Base-by-base conservation (phyloP, 2,329 filamentous ascomycete genomes). In the Epichloe baconii region DNA sequence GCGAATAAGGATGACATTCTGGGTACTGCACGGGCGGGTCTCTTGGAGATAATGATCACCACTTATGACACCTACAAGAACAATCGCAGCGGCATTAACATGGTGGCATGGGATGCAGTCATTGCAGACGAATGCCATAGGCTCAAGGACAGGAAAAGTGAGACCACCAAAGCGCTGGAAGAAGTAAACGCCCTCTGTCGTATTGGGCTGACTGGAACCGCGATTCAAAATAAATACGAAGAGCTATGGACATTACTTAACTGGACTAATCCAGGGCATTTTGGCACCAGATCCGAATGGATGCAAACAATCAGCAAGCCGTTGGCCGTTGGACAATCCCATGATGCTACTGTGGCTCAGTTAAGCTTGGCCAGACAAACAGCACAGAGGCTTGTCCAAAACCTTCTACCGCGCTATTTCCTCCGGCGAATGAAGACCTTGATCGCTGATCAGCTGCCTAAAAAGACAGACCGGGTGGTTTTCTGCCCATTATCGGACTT, bases 141-240 rank as follows among this genome's bases (percentile, higher is more conserved):
- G 38, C 80, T 97, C 63, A 98, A 97, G 68, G 88, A 91, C 58
- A 76, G 23, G 23, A 26, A 26, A 26, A 26, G 23, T 26, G 85
- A 85, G 55, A 86, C 85, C 7, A 93, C 91, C 0, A 80, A 86
- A 61, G 83, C 89, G 0, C 91, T 98, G 85, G 86, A 88, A 59
- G 80, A 90, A 54, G 74, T 97, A 58, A 98, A 98, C 59, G 82
- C 90, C 0, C 77, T 97, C 2, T 97, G 93, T 62, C 80, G 93
- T 36, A 90, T 98, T 54, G 93, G 93, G 0, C 74, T 98, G 8
- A 97, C 90, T 0, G 93, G 93, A 2, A 98, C 93, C 0, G 91
- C 91, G 0, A 96, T 98, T 44, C 93, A 98, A 64, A 98, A 98
- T 66, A 93, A 88, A 57, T 98, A 98, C 64, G 88, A 96, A 63